Base-by-base conservation (phyloP, 2,329 filamentous ascomycete species). In the Trichoderma aggressivum region DNA sequence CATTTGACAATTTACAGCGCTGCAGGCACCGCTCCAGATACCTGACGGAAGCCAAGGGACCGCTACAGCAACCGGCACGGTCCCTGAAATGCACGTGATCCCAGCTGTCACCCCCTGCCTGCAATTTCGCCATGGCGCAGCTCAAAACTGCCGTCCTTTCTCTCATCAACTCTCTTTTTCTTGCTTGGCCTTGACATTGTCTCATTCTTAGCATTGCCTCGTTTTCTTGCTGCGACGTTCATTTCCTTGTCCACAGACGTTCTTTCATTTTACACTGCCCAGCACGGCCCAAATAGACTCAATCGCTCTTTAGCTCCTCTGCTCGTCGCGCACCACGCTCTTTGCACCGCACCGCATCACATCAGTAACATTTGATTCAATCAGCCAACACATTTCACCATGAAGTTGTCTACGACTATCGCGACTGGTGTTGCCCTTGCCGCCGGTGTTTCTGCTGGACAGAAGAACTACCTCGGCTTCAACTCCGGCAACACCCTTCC, bases 381-480 rank as follows among this genome's bases (percentile, higher is more conserved):
- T 59, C 55, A 47, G n/a, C 34, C 55, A 47, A 24, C 32, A 32
- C 64, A 43, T 43, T 28, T 34, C 68, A 36, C 90, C 90, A 86
- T 86, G 84, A 83, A 80, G 79, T 74, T 81, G 73, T 79, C 81
- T 39, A 73, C 80, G 50, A 76, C 80, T 56, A 62, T 84, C 64
- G 79, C 81, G 73, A 76, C 82, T 73, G 76, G 79, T 76, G 79
- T 70, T 50, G 71, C 79, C 65, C 79, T 85, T 74, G 82, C 81
- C 71, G 73, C 81, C 34, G 79, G 81, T 72, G 81, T 76, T 63
- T 80, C 83, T 59, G 81, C 81, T 58, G 81, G 80, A 47, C 78
- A 77, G 72, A 76, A 82, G 75, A 86, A 85, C 83, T 86, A 85
- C 77, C 82, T 86, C 32, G 85, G 85, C 73, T 87, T 87, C 83